Base-by-base conservation (phyloP, 192 early-diverging fungal species). In the Globomyces pollinis-pini region DNA sequence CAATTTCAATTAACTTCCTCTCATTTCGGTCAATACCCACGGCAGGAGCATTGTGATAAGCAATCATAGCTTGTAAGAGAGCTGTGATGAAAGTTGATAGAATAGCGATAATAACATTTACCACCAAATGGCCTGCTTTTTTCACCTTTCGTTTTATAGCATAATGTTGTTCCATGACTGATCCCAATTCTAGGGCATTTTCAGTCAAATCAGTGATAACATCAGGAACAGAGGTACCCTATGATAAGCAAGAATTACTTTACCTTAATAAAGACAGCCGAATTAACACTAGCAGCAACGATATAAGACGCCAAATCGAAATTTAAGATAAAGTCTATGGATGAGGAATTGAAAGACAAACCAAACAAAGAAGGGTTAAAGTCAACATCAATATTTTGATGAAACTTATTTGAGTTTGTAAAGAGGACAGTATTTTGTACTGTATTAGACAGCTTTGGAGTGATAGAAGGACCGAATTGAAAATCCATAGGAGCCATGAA, bases 81-180 rank as follows among this genome's bases (percentile, higher is more conserved):
- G 53, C 53, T 12, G 53, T 36, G 7, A 35, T 35, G 24, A 55
- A 35, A 13, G 53, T 36, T 28, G 53, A 41, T 28, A 41, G 33
- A 8, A 55, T 31, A 12, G 34, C 38, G 7, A 55, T 28, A 2
- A 55, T 7, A 6, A 31, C 53, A 35, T 24, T 55, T 7, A 55
- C 53, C 29, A 55, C 29, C n/a, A 31, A 24, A 41, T 55, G 53
- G 8, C 53, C 53, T 4, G 33, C 33, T 36, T 38, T 18, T 16
- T 55, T 55, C 11, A 55, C 53, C n/a, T 55, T 55, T 41, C 33
- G 23, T 26, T 55, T 55, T 21, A 55, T 55, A 20, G 53, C 53
- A 55, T 55, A 55, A 31, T 55, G 53, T n/a, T 55, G 53, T 23
- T 55, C 53, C 53, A 55, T 55, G 6, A 55, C 53, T 23, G 23